Base-by-base conservation (phyloP, 176 grass and related monocot genomes). In the Typha latifolia region DNA sequence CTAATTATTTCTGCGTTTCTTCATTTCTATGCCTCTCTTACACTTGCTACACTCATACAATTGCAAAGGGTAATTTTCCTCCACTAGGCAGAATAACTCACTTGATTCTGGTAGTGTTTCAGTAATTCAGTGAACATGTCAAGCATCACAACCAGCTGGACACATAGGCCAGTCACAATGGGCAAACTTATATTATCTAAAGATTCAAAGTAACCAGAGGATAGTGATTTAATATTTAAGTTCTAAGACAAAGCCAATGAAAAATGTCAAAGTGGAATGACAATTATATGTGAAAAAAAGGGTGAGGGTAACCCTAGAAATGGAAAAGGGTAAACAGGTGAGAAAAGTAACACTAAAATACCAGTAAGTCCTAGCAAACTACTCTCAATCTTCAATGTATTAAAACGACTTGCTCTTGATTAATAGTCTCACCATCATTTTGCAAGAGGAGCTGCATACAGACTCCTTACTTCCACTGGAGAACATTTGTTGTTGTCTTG, bases 381-480 rank as follows among this genome's bases (percentile, higher is more conserved):
- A 57, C 15, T 20, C 19, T 18, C 52, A 18, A 57, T 18, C 52
- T 57, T 37, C 20, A 57, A 57, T 16, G 5, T 57, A 20, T 15
- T 57, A 57, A 57, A 10, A 57, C 4, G 16, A 57, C 16, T 48
- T 67, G n/a, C 13, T 66, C 69, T 63, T 31, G 12, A 69, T 12
- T 26, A 47, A 47, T 51, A 32, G 65, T 66, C 82, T 73, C 71
- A 89, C 93, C 88, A 92, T 97, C 66, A 72, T 77, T 80, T 91
- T 89, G 78, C 93, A 97, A 51, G 80, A 92, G 76, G 77, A 78
- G 51, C 93, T 92, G 68, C 83, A 86, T 14, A 66, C 48, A 68
- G 48, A 71, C 82, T 76, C 69, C 53, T 78, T 78, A 70, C 34
- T 37, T 5, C 5, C 34, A 37, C 51, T 27, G 72, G 74, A 62